Evolutionary conservation across 2,329 filamentous ascomycete species (phyloP), one percentile per base, ranked within the genome.

Genomic region (Epichloe hybrida): DNA sequence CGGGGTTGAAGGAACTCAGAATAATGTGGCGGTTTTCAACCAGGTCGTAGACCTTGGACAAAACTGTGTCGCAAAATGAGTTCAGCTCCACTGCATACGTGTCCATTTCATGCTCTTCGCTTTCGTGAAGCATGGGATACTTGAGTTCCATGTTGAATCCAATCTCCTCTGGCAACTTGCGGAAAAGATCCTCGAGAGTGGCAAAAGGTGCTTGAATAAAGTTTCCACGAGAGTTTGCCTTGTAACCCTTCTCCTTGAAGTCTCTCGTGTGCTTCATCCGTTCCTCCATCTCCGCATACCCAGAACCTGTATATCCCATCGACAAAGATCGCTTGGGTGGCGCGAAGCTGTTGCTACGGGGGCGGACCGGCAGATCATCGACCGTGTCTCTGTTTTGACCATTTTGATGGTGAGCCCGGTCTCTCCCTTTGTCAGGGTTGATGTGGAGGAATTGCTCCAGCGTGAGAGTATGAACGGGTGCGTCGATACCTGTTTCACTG

Each of bases 141-240:
- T 98, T 97, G 78, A 98, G 86, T 72, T 98, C 93, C 58, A 98
- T 95, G 68, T 98, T 97, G 76, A 98, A 98, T 13, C 93, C 90
- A 21, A 95, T 86, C 13, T 80, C 75, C 55, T 85, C 78, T 0
- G 89, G 88, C 0, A 98, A 72, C 62, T 90, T 84, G 60, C 80
- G 79, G 70, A 98, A 96, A 64, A 97, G 82, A 55, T 96, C 88
- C 66, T 96, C 89, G 4, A 98, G 74, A 0, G 93, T 98, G 7
- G 91, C 90, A 69, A 98, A 98, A 0, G 91, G 89, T 0, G 87
- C 88, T 65, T 97, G 91, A 60, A 98, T 97, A 60, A 94, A 94
- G 63, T 88, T 89, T 49, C 91, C 93, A 4, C 93, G 84, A 5
- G 83, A 89, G 66, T 98, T 98, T 47, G 84, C 91, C 69, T 98